Conservation (phyloP, 2,329 filamentous ascomycete species). For the Aspergillus jensenii region DNA sequence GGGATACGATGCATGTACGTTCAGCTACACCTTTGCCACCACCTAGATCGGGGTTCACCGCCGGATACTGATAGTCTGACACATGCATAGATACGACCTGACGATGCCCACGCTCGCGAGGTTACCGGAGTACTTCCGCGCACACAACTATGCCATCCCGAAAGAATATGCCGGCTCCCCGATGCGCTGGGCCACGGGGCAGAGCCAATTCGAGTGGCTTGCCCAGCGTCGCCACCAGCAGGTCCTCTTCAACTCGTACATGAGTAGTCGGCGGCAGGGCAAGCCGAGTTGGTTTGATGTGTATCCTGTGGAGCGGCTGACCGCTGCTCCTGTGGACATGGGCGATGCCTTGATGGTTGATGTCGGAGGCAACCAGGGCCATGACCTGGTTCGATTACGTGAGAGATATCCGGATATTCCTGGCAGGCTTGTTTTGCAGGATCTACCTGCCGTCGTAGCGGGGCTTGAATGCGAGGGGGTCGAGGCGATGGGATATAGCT, state of each 20-base stretch:
- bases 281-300: conserved; percentile 32
- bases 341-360: conserved; percentile 41
- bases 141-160: conserved; percentile 26
- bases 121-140: conserved; percentile 31
- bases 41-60: conserved; percentile 5
- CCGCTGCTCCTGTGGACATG: conserved; percentile 21
- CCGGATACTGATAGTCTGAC: not conserved
- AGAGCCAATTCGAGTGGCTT: conserved; percentile 37
- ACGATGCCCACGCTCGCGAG: conserved; percentile 32
- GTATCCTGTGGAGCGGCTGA: conserved; percentile 28
- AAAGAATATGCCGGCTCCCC: conserved; percentile 29
- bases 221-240: conserved; percentile 26
- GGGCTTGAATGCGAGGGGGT: conserved; percentile 16
- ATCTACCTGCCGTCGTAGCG: conserved; percentile 33
- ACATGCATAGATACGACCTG: conserved; percentile 22
- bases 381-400: conserved; percentile 36
- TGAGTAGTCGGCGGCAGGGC: conserved; percentile 33
- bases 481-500: conserved; percentile 35
- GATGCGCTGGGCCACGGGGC: conserved; percentile 34
- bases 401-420: conserved; percentile 32
- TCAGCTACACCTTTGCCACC: not conserved
- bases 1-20: conserved; percentile 32
- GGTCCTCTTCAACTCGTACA: conserved; percentile 33
- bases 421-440: conserved; percentile 41
- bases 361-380: conserved; percentile 43